Evolutionary conservation across 805 yeast species (phyloP).

Genomic region (Candida pseudoglaebosa): DNA sequence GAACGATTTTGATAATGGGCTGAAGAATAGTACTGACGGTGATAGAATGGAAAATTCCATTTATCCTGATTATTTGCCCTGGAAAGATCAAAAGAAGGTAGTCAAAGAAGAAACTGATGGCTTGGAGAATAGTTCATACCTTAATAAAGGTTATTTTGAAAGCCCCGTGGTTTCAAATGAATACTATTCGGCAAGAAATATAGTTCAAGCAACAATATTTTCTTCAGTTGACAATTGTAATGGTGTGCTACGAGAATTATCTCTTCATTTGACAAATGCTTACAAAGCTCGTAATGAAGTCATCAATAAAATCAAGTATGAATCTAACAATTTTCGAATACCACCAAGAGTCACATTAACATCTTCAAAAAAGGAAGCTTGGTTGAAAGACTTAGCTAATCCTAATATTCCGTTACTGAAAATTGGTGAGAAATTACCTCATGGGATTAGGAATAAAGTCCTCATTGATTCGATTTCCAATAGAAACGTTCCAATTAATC

Average conservation of each 20-base stretch:
- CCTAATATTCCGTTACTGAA: constrained; percentile 60
- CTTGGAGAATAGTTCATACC: constrained; percentile 43
- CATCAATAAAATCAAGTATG: constrained; percentile 33
- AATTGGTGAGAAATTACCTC: constrained; percentile 80
- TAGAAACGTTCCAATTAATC: constrained; percentile 64
- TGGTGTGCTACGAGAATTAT: constrained; percentile 32
- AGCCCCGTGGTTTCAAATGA: constrained; percentile 61
- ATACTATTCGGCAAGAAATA: constrained; percentile 62
- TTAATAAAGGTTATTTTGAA: constrained; percentile 72
- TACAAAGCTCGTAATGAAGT: constrained; percentile 36
- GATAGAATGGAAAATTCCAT: constrained; percentile 12
- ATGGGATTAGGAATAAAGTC: constrained; percentile 74
- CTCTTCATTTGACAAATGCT: constrained; percentile 34
- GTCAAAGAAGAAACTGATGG: constrained; percentile 40
- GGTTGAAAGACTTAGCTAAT: constrained; percentile 80
- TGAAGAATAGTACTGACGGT: constrained; percentile 5
- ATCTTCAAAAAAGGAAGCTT: constrained; percentile 76
- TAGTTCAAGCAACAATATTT: constrained; percentile 45
- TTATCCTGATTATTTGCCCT: constrained; percentile 71
- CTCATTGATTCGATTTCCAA: constrained; percentile 69
- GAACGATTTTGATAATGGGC: constrained; percentile 15
- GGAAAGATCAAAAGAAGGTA: constrained; percentile 52
- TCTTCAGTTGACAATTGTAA: constrained; percentile 33
- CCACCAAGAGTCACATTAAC: constrained; percentile 91
- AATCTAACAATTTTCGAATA: constrained; percentile 53